These are phyloP conservation scores for Phytophthora hibernalis DNA, from an alignment of 352 stramenopile genomes.

Conservation along the genomic window DNA sequence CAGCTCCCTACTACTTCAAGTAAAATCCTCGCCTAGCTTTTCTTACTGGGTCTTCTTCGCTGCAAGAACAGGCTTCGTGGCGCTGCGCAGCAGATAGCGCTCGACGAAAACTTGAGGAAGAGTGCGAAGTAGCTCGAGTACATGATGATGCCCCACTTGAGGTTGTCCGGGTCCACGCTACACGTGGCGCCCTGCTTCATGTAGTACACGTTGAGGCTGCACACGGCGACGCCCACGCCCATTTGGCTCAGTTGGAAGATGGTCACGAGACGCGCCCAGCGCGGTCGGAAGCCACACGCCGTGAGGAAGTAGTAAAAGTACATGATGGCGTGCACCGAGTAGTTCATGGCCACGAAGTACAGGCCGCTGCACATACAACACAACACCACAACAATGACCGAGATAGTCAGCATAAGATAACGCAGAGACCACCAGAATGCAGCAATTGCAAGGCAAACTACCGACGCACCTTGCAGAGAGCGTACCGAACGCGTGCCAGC, in stretches of 20 bases:
- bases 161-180: constrained; percentile 83
- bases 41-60: constrained; percentile 54
- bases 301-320: constrained; percentile 97
- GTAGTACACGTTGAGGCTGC: constrained; percentile 81
- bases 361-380: constrained; percentile 71
- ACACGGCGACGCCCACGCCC: constrained; percentile 79
- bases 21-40: constrained; percentile 32
- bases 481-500: constrained; percentile 96
- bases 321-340: constrained; percentile 97
- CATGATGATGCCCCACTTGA: constrained; percentile 93
- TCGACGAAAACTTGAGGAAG: constrained; percentile 94
- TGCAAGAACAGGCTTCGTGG: constrained; percentile 41
- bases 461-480: constrained; percentile 76
- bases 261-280: constrained; percentile 86
- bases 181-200: constrained; percentile 72
- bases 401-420: constrained; percentile 21
- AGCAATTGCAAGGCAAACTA: not conserved
- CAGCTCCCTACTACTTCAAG: constrained; percentile 37
- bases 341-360: constrained; percentile 99
- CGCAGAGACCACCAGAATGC: not conserved
- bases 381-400: constrained; percentile 4
- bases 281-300: constrained; percentile 79
- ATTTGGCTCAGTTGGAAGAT: constrained; percentile 93
- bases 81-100: constrained; percentile 76
- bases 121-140: constrained; percentile 95